These are phyloP conservation scores for Phytophthora lateralis DNA, from an alignment of 352 stramenopile species.

Conservation along the genomic window DNA sequence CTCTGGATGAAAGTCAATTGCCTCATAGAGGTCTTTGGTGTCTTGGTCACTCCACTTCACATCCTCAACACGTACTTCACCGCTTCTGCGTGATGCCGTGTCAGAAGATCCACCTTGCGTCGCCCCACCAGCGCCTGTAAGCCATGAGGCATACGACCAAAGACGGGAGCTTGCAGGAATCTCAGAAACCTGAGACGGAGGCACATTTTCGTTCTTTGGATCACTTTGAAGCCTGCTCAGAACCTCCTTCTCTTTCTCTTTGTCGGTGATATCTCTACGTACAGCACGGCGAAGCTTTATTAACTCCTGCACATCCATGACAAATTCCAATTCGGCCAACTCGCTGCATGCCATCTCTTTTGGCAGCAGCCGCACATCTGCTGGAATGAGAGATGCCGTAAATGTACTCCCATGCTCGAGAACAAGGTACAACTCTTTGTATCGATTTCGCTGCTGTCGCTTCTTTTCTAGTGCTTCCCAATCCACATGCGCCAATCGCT, in stretches of 20 bases:
- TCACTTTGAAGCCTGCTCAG: constrained; percentile 35
- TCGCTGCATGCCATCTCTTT: constrained; percentile 55
- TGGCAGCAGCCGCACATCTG: constrained; percentile 42
- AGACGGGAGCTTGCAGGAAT: constrained; percentile 50
- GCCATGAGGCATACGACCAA: constrained; percentile 82
- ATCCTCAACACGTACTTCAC: constrained; percentile 43
- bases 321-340: constrained; percentile 73
- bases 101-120: constrained; percentile 14
- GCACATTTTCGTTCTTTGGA: constrained; percentile 6
- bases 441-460: constrained; percentile 46
- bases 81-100: constrained; percentile 7
- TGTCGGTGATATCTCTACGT: constrained; percentile 50
- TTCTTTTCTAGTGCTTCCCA: constrained; percentile 52
- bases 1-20: constrained; percentile 81
- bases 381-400: constrained; percentile 44
- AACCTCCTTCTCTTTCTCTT: constrained; percentile 43
- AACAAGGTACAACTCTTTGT: constrained; percentile 68
- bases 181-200: constrained; percentile 15
- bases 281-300: constrained; percentile 60
- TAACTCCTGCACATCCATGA: constrained; percentile 74
- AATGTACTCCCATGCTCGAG: constrained; percentile 35
- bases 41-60: constrained; percentile 88
- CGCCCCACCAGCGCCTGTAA: constrained; percentile 39
- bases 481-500: constrained; percentile 74
- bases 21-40: constrained; percentile 77